Base-by-base conservation (phyloP, 331 rosid genomes). In the Arachis monticola region DNA sequence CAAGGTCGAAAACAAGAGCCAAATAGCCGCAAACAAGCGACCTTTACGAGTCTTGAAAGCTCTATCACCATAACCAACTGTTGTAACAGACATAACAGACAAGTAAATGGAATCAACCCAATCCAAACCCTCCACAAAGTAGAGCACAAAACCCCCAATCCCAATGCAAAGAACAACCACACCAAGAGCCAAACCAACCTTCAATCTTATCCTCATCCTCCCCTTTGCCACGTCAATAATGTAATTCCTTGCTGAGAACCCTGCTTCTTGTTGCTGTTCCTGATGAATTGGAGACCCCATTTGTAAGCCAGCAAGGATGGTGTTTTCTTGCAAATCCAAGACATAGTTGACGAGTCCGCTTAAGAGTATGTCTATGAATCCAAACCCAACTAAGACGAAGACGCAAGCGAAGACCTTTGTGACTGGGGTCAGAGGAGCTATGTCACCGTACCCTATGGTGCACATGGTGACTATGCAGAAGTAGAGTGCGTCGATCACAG, bases 381-480 rank as follows among this genome's bases (percentile, higher is more conserved):
- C 98, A 72, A 92, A 90, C 11, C 96, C 98, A n/a, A 92, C 88
- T 69, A 92, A 74, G 1, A 92, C 94, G 13, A 90, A 92, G 6
- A 79, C 59, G 41, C 98, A 90, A 3, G 98, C 90, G 3, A 92
- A 90, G 31, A 88, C 14, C 61, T 92, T 92, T 0, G 96, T 77
- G 0, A 80, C 1, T 0, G 92, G 85, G 0, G 95, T 85, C 3
- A 76, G 5, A 2, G 98, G 98, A 2, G 91, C 87, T 47, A 92
- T 88, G 81, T 92, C 98, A 0, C 98, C 96, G 56, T 87, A 90
- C 22, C 96, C 98, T n/a, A 92, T 92, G 3, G 97, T 92, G 46
- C 97, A 90, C 89, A 92, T 87, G 60, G 96, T 92, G 12, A 92
- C 96, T 55, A 92, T 88, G 13, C 92, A 86, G 55, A 88, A 92